Percentiles rank a stretch among this genome's conserved stretches.
These are phyloP conservation scores for Begonia fuchsioides DNA, from an alignment of 306 rosid species.

Conservation along the genomic window DNA sequence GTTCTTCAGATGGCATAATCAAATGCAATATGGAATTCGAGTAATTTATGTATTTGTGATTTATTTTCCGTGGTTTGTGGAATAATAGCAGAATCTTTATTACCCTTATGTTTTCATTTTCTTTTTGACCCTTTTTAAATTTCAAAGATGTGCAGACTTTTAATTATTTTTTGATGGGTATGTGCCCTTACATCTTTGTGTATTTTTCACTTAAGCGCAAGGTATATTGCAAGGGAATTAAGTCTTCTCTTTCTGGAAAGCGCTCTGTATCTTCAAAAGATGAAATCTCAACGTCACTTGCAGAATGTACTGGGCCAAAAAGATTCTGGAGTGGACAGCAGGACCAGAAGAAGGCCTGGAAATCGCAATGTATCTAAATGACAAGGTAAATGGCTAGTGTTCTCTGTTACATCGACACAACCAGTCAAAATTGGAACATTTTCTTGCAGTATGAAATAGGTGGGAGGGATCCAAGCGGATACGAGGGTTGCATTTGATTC, in stretches of 20 bases:
- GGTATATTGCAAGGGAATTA: too few relatives aligned
- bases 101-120: too few relatives aligned
- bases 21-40: too few relatives aligned
- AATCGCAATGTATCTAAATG: conserved; percentile 50
- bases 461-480: conserved; percentile 92
- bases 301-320: conserved; percentile 98
- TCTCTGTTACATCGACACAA: neutral
- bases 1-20: neutral
- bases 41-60: too few relatives aligned
- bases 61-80: too few relatives aligned
- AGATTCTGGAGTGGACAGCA: conserved; percentile 92
- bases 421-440: neutral
- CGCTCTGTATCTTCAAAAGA: neutral
- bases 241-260: too few relatives aligned
- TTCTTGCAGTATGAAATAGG: conserved; percentile 70
- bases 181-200: too few relatives aligned
- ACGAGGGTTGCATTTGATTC: conserved; percentile 42
- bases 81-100: too few relatives aligned
- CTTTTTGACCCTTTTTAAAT: too few relatives aligned
- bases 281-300: conserved; percentile 7
- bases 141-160: too few relatives aligned
- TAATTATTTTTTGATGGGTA: too few relatives aligned
- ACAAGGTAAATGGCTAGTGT: conserved; percentile 37
- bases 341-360: conserved; percentile 97
- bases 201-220: too few relatives aligned